phyloP scores from a whole-genome alignment of 2,329 filamentous ascomycete species.

The Phyllosticta citriasiana region DNA sequence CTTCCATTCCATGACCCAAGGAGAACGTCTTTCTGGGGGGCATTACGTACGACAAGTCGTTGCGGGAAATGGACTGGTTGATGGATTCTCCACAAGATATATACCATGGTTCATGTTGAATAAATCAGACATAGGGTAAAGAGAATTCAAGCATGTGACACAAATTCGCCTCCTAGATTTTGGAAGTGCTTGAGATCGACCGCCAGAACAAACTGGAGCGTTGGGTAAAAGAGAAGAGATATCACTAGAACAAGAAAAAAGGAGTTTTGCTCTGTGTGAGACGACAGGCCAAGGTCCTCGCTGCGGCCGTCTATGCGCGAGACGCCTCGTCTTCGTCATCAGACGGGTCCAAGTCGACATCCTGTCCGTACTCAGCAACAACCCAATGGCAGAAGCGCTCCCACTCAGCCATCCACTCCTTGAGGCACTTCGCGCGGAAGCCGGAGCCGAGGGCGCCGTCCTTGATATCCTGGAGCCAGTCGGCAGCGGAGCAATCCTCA shows the following conservation, averaged over 20 bases:
- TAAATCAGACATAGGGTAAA: no score
- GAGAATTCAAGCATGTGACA: no score
- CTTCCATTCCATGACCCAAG: no score
- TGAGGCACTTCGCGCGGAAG: constrained; percentile 60
- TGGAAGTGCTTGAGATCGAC: no score
- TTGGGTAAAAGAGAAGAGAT: background rate
- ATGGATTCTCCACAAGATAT: no score
- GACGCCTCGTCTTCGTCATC: constrained; percentile 18
- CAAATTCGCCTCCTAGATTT: no score
- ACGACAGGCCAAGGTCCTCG: background rate
- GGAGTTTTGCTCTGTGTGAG: background rate
- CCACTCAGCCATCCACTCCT: constrained; percentile 72
- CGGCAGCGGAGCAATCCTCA: constrained; percentile 61
- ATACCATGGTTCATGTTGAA: no score
- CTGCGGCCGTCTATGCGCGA: background rate
- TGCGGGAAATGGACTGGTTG: no score
- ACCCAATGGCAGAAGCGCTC: constrained; percentile 89
- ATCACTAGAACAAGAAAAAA: background rate
- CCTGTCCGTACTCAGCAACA: constrained; percentile 59
- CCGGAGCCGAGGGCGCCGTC: constrained; percentile 64
- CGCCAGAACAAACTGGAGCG: no score
- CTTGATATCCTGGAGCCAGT: constrained; percentile 64
- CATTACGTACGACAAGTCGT: no score
- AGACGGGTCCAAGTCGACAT: constrained; percentile 36
- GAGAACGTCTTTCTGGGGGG: no score